phyloP scores from a whole-genome alignment of 192 early-diverging fungal genomes.

The Dissophora globulifera region DNA sequence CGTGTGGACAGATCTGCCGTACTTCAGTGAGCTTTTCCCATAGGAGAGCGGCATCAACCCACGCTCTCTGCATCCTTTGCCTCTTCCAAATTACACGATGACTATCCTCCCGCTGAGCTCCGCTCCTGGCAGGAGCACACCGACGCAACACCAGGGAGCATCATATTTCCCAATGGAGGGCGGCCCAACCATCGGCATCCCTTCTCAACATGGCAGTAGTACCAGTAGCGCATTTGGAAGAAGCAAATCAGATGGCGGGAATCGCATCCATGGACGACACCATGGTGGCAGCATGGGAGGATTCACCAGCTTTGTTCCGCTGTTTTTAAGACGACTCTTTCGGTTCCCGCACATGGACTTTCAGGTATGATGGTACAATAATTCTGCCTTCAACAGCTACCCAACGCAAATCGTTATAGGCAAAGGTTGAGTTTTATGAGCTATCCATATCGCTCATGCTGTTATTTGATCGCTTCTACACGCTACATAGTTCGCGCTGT shows the following conservation, averaged over 20 bases:
- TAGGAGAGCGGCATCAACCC: too few species aligned
- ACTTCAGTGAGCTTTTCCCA: too few species aligned
- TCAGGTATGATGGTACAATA: constrained; percentile 64
- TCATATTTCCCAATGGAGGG: constrained; percentile 31
- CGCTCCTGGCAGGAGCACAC: constrained; percentile 46
- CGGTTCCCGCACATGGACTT: constrained; percentile 86
- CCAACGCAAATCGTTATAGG: not conserved
- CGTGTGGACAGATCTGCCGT: too few species aligned
- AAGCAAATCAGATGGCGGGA: constrained; percentile 30
- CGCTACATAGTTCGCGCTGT: constrained; percentile 74
- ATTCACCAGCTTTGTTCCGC: constrained; percentile 54
- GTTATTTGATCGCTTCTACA: not conserved
- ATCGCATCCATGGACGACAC: constrained; percentile 1
- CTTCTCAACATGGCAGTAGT: not conserved
- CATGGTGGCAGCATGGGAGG: constrained; percentile 7
- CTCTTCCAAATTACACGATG: constrained; percentile 13
- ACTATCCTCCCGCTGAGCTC: constrained; percentile 46
- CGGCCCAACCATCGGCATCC: constrained; percentile 42
- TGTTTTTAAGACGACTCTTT: constrained; percentile 64
- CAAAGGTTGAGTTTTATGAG: not conserved
- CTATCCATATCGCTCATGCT: not conserved
- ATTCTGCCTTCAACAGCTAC: not conserved
- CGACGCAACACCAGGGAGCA: constrained; percentile 16
- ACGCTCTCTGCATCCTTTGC: too few species aligned
- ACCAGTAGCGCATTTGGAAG: constrained; percentile 14